These are phyloP conservation scores for Dipteronia sinensis DNA, from an alignment of 345 rosid genomes.

Conservation along the genomic window DNA sequence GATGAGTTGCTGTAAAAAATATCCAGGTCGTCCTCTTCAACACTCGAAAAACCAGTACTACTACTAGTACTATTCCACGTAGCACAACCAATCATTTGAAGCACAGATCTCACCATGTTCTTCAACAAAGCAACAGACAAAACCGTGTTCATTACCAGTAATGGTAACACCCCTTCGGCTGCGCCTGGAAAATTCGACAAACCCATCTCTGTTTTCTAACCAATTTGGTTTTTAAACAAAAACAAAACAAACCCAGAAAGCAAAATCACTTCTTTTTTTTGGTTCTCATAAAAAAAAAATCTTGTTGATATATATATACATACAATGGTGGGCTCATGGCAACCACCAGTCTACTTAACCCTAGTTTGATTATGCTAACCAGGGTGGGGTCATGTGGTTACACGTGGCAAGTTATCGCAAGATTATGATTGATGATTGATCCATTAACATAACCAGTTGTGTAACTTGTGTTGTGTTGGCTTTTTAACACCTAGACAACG, in stretches of 20 bases:
- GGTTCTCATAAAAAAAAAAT: background rate
- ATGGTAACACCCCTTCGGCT: slow-evolving; percentile 65
- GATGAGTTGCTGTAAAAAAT: background rate
- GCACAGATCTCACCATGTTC: slow-evolving; percentile 55
- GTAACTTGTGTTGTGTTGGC: slow-evolving; percentile 3
- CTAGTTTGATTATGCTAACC: slow-evolving; percentile 19
- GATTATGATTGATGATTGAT: background rate
- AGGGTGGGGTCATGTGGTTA: slow-evolving; percentile 8
- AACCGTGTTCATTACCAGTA: slow-evolving; percentile 68
- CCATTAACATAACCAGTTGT: no score
- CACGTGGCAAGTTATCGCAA: slow-evolving; percentile 41
- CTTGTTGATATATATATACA: background rate
- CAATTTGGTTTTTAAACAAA: background rate
- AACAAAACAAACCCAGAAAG: no score
- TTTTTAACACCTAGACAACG: background rate
- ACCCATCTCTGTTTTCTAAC: slow-evolving; percentile 49
- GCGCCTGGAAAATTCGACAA: slow-evolving; percentile 62
- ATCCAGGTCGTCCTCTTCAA: slow-evolving; percentile 27
- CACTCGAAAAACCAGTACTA: slow-evolving; percentile 1
- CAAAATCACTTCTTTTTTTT: no score
- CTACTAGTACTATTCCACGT: background rate
- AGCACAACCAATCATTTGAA: slow-evolving; percentile 33
- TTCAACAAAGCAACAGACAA: slow-evolving; percentile 59
- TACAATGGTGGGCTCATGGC: background rate
- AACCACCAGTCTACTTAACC: slow-evolving; percentile 27